Evolutionary conservation across 2,329 filamentous ascomycete species (phyloP), one percentile per base, ranked within the genome.

Genomic region (Aureobasidium sp.): DNA sequence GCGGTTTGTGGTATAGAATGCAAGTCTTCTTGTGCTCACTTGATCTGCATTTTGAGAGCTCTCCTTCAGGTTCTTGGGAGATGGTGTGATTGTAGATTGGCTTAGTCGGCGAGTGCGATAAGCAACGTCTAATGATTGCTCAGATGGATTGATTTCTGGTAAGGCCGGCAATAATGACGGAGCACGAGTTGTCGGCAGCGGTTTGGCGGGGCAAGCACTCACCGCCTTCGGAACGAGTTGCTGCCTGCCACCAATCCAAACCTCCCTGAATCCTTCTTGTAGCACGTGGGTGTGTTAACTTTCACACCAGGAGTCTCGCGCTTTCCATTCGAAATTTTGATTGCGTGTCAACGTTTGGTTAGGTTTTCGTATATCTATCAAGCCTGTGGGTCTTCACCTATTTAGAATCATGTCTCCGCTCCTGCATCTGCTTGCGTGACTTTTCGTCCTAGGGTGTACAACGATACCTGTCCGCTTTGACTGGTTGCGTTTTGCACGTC

Each of bases 21-120:
- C 9, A 5, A 6, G 37, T 27, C n/a, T 39, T 15, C 34, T 1
- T 20, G 53, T 12, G n/a, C 62, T 56, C 46, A 66, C 64, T 66
- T 66, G 64, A 66, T 66, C 53, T 66, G 64, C 64, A 66, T 66
- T 26, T 50, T 64, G 53, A 26, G 13, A 5, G 34, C 12, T 56
- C 17, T 6, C 44, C 42, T 37, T 53, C 29, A 10, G 48, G 32
- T 3, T 41, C 5, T 3, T 10, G 27, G 2, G 34, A 12, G 32
- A 39, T 5, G 1, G 17, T 13, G 55, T 20, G 23, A 2, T 36
- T 2, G 9, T 2, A 37, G 13, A 13, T 10, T 17, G 27, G 20
- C 7, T 12, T 39, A 12, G 26, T 36, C 27, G 41, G 55, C 37
- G 4, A 37, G 20, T 29, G 27, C n/a, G 27, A 17, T 4, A 6